Evolutionary conservation across 73 alveolate species (phyloP).

Genomic region (Paramecium tetraurelia): DNA sequence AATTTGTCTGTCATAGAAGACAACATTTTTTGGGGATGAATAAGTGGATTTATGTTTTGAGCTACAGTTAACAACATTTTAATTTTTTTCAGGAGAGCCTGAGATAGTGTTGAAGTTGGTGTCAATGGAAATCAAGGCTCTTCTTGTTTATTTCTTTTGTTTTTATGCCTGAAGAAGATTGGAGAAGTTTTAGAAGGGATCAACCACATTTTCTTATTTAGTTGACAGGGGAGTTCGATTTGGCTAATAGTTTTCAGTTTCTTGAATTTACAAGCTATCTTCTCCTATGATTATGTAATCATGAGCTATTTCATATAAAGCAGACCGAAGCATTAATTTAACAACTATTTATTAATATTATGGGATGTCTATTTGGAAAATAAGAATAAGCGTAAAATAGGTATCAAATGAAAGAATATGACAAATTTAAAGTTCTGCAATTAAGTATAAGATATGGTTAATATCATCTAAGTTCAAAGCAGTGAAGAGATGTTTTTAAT

Average conservation of each 20-base stretch:
- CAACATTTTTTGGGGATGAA: background rate
- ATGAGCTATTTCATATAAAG: conserved; percentile 20
- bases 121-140: background rate
- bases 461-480: background rate
- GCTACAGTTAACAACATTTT: background rate
- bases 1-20: background rate
- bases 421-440: background rate
- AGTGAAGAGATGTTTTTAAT: background rate
- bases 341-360: conserved; percentile 16
- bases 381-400: background rate
- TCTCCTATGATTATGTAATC: background rate
- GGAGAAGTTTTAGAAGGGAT: background rate
- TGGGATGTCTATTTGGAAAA: conserved; percentile 36
- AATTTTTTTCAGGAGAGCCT: background rate
- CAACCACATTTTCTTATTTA: background rate
- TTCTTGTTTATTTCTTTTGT: background rate
- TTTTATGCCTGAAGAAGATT: background rate
- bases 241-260: background rate
- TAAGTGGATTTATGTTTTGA: background rate
- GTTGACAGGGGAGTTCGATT: background rate
- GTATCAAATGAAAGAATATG: background rate
- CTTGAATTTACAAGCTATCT: background rate
- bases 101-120: background rate
- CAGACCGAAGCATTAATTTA: conserved; percentile 32
- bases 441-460: background rate